These are phyloP conservation scores for Stephanodiscus minutulus DNA, from an alignment of 108 stramenopile genomes.

Conservation along the genomic window DNA sequence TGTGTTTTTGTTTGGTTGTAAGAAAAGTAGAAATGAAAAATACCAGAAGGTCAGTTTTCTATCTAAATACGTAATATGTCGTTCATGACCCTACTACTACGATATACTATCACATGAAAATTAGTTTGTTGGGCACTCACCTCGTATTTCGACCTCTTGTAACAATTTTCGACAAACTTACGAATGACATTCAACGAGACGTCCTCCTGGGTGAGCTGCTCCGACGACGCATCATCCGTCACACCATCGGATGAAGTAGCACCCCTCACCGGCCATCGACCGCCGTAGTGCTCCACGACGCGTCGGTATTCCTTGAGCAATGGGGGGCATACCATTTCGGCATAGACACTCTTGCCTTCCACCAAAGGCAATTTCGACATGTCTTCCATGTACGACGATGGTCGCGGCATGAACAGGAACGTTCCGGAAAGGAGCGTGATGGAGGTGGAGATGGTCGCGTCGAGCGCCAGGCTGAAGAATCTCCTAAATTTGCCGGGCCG, in stretches of 20 bases:
- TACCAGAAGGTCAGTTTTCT: not conserved
- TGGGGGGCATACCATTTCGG: slow-evolving; percentile 50
- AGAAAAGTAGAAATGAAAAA: not conserved
- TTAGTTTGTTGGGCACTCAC: slow-evolving; percentile 4
- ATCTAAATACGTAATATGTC: not conserved
- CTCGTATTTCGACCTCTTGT: slow-evolving; percentile 42
- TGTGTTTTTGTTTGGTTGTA: not conserved
- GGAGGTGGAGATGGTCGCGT: slow-evolving; percentile 24
- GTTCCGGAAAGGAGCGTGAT: slow-evolving; percentile 34
- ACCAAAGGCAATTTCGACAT: slow-evolving; percentile 48
- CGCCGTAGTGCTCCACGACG: slow-evolving; percentile 32
- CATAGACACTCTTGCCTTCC: slow-evolving; percentile 43
- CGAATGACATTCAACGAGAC: slow-evolving; percentile 43
- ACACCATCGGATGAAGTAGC: not conserved
- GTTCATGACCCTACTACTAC: not conserved
- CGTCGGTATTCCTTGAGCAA: slow-evolving; percentile 41
- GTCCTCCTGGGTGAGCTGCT: slow-evolving; percentile 42
- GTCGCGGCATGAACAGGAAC: slow-evolving; percentile 44
- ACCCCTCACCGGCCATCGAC: slow-evolving; percentile 37
- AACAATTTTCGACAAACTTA: slow-evolving; percentile 44
- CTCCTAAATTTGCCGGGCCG: slow-evolving; percentile 15
- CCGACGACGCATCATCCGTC: not conserved
- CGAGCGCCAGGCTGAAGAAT: slow-evolving; percentile 22
- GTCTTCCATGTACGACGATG: slow-evolving; percentile 45
- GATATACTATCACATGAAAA: not conserved